Evolutionary conservation across 2,329 filamentous ascomycete species (phyloP).

Genomic region (Colletotrichum viniferum): DNA sequence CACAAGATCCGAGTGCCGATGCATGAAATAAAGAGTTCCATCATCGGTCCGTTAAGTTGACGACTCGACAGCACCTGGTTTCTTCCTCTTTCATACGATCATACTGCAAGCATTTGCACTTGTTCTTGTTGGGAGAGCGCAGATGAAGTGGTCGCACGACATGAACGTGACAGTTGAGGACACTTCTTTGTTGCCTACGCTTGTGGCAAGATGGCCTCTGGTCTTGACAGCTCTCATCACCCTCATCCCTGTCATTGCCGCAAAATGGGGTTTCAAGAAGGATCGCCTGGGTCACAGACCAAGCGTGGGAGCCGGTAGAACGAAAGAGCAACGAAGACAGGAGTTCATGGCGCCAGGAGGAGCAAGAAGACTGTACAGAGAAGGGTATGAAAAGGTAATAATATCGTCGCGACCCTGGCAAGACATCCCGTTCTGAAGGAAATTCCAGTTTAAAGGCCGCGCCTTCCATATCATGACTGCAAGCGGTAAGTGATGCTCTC

Average conservation of each 20-base stretch:
- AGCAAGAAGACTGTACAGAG: not conserved
- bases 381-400: not conserved
- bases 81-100: not conserved
- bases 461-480: not conserved
- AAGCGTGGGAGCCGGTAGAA: not conserved
- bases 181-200: not conserved
- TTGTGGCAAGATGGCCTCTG: not conserved
- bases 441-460: not conserved
- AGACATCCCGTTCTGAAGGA: not conserved
- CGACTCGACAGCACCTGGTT: not conserved
- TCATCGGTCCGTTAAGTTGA: not conserved
- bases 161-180: not conserved
- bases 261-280: not conserved
- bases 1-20: not conserved
- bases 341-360: not conserved
- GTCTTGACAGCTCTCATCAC: not conserved
- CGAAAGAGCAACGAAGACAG: not conserved
- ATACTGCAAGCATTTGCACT: not conserved
- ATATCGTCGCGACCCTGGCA: accelerated
- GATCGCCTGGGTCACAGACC: not conserved
- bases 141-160: not conserved
- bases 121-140: not conserved
- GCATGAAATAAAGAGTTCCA: not conserved
- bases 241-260: not conserved
- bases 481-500: not conserved